phyloP scores from a whole-genome alignment of 495 filamentous ascomycete species.

The Aspergillus funiculosus region DNA sequence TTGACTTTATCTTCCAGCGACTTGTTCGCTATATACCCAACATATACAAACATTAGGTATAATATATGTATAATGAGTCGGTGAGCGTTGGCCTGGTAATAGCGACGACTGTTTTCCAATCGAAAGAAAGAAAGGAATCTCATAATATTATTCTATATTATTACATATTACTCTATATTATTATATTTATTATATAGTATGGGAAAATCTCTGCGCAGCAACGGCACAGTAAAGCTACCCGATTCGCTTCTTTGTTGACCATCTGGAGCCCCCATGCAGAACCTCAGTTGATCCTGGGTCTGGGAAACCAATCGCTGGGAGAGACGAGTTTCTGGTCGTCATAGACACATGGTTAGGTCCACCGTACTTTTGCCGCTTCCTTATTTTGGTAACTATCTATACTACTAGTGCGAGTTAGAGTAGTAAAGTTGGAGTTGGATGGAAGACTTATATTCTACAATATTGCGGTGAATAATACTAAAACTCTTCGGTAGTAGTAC shows the following conservation, averaged over 20 bases:
- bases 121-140: too few relatives aligned
- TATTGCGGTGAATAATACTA: background rate
- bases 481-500: too few relatives aligned
- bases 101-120: too few relatives aligned
- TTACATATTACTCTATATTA: slow-evolving; percentile 20
- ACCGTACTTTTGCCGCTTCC: slow-evolving; percentile 23
- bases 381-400: slow-evolving; percentile 1
- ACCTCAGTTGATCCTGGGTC: slow-evolving; percentile 22
- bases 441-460: background rate
- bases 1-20: too few relatives aligned
- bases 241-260: slow-evolving; percentile 17
- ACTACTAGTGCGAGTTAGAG: background rate
- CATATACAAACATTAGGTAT: too few relatives aligned
- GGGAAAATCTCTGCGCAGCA: slow-evolving; percentile 18
- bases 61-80: too few relatives aligned
- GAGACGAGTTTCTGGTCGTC: slow-evolving; percentile 15
- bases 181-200: too few relatives aligned
- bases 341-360: slow-evolving; percentile 25
- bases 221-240: slow-evolving; percentile 16
- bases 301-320: slow-evolving; percentile 12
- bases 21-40: too few relatives aligned
- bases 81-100: too few relatives aligned
- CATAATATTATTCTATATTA: too few relatives aligned
- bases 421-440: background rate
- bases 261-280: slow-evolving; percentile 21